Evolutionary conservation across 2,329 filamentous ascomycete species (phyloP).

Genomic region (Fusarium mundagurra): DNA sequence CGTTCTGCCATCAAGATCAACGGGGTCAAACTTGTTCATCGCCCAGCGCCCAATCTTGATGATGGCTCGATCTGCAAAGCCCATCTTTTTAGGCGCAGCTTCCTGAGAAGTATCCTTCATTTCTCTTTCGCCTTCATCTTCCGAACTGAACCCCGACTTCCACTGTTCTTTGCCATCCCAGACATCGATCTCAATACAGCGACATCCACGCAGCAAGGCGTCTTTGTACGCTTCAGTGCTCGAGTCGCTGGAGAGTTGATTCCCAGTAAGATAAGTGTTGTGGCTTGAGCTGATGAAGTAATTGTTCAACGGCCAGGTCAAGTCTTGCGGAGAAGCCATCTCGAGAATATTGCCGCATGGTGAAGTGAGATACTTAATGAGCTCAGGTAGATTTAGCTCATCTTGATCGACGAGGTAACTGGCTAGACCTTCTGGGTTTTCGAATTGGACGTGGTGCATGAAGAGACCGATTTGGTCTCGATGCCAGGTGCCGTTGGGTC

Average conservation of each 20-base stretch:
- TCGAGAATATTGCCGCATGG: slow-evolving; percentile 10
- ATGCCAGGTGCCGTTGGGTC: not conserved
- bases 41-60: not conserved
- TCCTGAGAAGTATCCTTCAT: not conserved
- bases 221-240: slow-evolving; percentile 81
- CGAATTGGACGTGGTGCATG: slow-evolving; percentile 12
- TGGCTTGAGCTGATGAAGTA: slow-evolving; percentile 96
- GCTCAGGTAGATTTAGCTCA: not conserved
- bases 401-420: not conserved
- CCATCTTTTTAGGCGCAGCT: not conserved
- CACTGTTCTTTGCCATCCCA: slow-evolving; percentile 78
- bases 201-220: slow-evolving; percentile 79
- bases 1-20: not conserved
- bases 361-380: slow-evolving; percentile 14
- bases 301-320: slow-evolving; percentile 77
- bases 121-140: not conserved
- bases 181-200: slow-evolving; percentile 94
- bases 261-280: slow-evolving; percentile 90
- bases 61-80: not conserved
- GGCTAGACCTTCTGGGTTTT: slow-evolving; percentile 4
- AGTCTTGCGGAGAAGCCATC: slow-evolving; percentile 54
- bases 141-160: not conserved
- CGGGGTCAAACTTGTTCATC: not conserved
- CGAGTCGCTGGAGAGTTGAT: slow-evolving; percentile 81
- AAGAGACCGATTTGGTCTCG: slow-evolving; percentile 1